Evolutionary conservation across 169 alveolate species (phyloP).

Genomic region (Ichthyophthirius multifiliis): DNA sequence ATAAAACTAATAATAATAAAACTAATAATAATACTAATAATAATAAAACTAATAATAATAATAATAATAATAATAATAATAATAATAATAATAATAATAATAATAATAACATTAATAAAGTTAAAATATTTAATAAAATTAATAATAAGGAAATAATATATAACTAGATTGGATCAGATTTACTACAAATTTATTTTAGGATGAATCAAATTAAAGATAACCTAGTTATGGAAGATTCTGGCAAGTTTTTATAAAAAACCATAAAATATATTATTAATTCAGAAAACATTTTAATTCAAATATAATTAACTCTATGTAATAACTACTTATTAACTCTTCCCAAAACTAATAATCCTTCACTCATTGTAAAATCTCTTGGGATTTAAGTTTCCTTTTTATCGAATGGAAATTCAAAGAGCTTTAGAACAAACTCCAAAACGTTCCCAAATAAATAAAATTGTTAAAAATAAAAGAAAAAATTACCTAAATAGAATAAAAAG

Average conservation of each 20-base stretch:
- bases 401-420: slow-evolving; percentile 11
- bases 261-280: not conserved
- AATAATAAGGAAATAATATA: not conserved
- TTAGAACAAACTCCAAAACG: not conserved
- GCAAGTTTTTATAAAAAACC: slow-evolving; percentile 14
- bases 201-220: not conserved
- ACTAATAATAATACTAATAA: too few species aligned
- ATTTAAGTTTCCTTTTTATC: not conserved
- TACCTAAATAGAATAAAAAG: not conserved
- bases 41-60: too few species aligned
- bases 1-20: too few species aligned
- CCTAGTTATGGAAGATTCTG: not conserved
- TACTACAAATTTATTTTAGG: not conserved
- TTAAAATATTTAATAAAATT: too few species aligned
- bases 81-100: too few species aligned
- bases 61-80: too few species aligned
- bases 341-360: not conserved
- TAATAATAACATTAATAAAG: too few species aligned
- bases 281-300: not conserved
- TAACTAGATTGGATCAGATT: not conserved
- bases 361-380: not conserved
- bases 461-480: not conserved
- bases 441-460: too few species aligned
- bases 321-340: not conserved
- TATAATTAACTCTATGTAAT: slow-evolving; percentile 6